A percentile compares a stretch with the other conserved stretches of the same genome.
Conservation (phyloP, 1,139 yeast species). For the Lodderomyces oxycetoniae region DNA sequence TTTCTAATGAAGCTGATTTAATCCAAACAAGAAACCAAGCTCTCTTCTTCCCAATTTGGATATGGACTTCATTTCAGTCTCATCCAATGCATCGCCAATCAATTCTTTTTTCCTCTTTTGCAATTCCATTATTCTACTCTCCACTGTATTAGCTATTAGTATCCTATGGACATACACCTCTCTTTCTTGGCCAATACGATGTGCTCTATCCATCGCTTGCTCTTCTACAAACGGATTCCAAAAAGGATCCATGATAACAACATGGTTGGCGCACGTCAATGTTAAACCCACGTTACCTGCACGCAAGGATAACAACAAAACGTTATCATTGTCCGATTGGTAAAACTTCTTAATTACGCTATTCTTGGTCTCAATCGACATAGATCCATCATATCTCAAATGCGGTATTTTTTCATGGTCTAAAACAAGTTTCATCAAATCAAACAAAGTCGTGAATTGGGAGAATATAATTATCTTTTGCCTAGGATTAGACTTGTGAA, state of each 20-base stretch:
- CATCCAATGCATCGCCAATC: slow-evolving; percentile 75
- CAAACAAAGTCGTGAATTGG: slow-evolving; percentile 78
- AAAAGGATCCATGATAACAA: slow-evolving; percentile 84
- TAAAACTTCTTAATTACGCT: slow-evolving; percentile 60
- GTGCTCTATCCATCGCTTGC: slow-evolving; percentile 94
- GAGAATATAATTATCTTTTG: slow-evolving; percentile 78
- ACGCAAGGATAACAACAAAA: slow-evolving; percentile 70
- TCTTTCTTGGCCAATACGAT: slow-evolving; percentile 82
- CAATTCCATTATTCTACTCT: slow-evolving; percentile 74
- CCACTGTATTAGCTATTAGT: slow-evolving; percentile 65
- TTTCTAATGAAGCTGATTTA: slow-evolving; percentile 32
- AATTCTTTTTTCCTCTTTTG: slow-evolving; percentile 71
- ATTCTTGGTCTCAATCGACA: slow-evolving; percentile 65
- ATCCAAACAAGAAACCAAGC: slow-evolving; percentile 74
- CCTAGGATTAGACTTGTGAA: slow-evolving; percentile 37
- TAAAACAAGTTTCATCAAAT: slow-evolving; percentile 58
- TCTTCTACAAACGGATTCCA: slow-evolving; percentile 97
- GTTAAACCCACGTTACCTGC: slow-evolving; percentile 95
- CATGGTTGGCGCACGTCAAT: slow-evolving; percentile 88
- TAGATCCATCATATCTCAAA: slow-evolving; percentile 76
- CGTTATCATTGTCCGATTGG: slow-evolving; percentile 42
- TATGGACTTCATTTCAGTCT: slow-evolving; percentile 60
- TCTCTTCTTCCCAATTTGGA: slow-evolving; percentile 66
- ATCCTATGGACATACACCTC: slow-evolving; percentile 73
- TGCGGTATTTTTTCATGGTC: slow-evolving; percentile 42